A percentile compares a stretch with the other conserved stretches of the same genome.
Conservation (phyloP, 805 yeast genomes). For the Millerozyma acaciae region DNA sequence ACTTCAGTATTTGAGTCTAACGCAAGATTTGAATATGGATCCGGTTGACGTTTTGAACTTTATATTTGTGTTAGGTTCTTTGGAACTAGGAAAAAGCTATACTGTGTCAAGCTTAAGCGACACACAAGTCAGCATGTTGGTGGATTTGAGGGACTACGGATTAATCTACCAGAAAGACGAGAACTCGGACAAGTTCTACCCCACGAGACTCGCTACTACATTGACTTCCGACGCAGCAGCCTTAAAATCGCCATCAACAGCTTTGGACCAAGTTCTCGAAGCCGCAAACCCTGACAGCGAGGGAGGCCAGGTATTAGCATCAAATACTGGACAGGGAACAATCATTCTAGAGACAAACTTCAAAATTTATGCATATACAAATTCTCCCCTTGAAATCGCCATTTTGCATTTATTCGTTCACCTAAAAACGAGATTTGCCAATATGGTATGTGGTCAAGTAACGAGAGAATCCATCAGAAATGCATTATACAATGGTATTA, state of each 20-base stretch:
- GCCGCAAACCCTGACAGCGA: slow-evolving; percentile 11
- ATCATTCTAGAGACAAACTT: slow-evolving; percentile 91
- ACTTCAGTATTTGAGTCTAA: slow-evolving; percentile 79
- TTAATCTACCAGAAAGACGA: slow-evolving; percentile 64
- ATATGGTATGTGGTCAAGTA: slow-evolving; percentile 89
- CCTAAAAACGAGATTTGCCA: slow-evolving; percentile 76
- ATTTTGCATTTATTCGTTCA: slow-evolving; percentile 85
- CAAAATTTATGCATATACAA: slow-evolving; percentile 87
- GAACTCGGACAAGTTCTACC: slow-evolving; percentile 67
- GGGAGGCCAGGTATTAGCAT: slow-evolving; percentile 15
- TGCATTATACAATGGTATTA: slow-evolving; percentile 84
- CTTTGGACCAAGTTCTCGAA: slow-evolving; percentile 64
- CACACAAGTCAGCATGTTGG: slow-evolving; percentile 82
- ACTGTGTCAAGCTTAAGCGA: slow-evolving; percentile 64
- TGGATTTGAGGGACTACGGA: slow-evolving; percentile 89
- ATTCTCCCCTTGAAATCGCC: slow-evolving; percentile 93
- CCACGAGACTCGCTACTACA: slow-evolving; percentile 86
- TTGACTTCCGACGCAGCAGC: slow-evolving; percentile 80
- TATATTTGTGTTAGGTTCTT: slow-evolving; percentile 87
- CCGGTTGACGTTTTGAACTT: slow-evolving; percentile 94
- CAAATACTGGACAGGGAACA: slow-evolving; percentile 48
- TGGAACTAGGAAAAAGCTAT: slow-evolving; percentile 87
- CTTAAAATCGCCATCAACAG: slow-evolving; percentile 68
- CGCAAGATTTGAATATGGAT: slow-evolving; percentile 85
- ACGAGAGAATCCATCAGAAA: slow-evolving; percentile 87